Base-by-base conservation (phyloP, 2,329 filamentous ascomycete species). In the Mollisia scopiformis region DNA sequence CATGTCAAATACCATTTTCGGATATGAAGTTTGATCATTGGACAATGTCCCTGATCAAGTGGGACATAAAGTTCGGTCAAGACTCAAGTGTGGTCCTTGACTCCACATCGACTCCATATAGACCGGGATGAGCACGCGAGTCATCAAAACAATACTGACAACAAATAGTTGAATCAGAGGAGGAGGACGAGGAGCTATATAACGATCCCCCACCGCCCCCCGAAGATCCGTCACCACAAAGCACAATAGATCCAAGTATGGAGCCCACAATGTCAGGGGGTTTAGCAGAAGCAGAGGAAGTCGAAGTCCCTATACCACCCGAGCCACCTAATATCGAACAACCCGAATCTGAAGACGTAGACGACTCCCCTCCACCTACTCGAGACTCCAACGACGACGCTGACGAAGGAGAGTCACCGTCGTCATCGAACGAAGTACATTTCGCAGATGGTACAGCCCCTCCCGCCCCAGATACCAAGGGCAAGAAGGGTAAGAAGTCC, bases 401-500 rank as follows among this genome's bases (percentile, higher is more conserved):
- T 13, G 30, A 51, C 53, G 55, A 53, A 30, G 51, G 43, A 10
- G 37, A 31, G 33, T 28, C 23, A 13, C 41, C 41, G 6, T 47
- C 43, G 23, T 28, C 37, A 6, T 41, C 43, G 21, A 47, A 58
- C 43, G 14, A 54, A 33, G 21, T 66, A 39, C 65, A 63, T 49
- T 67, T 66, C 31, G 61, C 61, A 28, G 61, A 64, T 28, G 62
- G 31, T 11, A 59, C 55, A 23, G 47, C 62, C 30, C 61, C 61
- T 37, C 54, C 61, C 31, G 55, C 58, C 52, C 19, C 54, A 16
- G 62, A 61, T 31, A 23, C 35, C 16, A 19, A 56, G 31, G 52
- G 33, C 23, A 60, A 62, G 55, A 67, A 65, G 41, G 68, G 64
- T 28, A 65, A 66, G 54, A 59, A 63, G 47, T 55, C 52, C 41